Base-by-base conservation (phyloP, 2,329 filamentous ascomycete species). In the Talaromyces sp. region DNA sequence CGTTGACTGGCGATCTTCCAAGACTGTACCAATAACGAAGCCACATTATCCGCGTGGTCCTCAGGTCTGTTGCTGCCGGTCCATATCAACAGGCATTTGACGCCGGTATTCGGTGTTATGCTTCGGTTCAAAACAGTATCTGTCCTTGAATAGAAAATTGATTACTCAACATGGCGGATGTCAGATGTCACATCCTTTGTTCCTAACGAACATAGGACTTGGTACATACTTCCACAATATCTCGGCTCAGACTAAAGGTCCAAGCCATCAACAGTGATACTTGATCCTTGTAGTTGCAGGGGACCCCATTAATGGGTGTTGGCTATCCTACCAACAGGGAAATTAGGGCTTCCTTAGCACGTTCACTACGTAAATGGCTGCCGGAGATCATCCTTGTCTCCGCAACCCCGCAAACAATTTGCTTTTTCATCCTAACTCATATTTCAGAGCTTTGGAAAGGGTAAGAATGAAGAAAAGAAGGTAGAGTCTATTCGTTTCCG, bases 331-430 rank as follows among this genome's bases (percentile, higher is more conserved):
- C 17, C 6, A 15, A 33, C 7, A 27, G 35, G n/a, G 50, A 22
- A 22, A 56, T 56, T 39, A 56, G 52, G 52, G 33, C 33, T 37
- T 56, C 52, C 33, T 56, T 37, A 39, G 52, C 33, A 56, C 52
- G 52, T 56, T 33, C 33, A 56, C 19, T 54, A 49, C 2, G 3
- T 49, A 50, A 17, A 35, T 54, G 27, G 4, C 45, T 31, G 35
- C 45, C 27, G 52, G 52, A 22, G 50, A 35, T 19, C 11, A 13
- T 10, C 31, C 50, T 19, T 13, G 31, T 37, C 52, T 56, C 52
- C 52, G 33, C 52, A 56, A 35, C 50, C 50, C 50, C 50, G 52
- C 33, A 13, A 56, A 56, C 33, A 39, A 31, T 31, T 31, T 35
- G 50, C 11, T 56, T 22, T 37, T 56, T 15, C 13, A 3, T 31